Conservation (phyloP, 202 grass and related monocot species). For the Eragrostis tef region DNA sequence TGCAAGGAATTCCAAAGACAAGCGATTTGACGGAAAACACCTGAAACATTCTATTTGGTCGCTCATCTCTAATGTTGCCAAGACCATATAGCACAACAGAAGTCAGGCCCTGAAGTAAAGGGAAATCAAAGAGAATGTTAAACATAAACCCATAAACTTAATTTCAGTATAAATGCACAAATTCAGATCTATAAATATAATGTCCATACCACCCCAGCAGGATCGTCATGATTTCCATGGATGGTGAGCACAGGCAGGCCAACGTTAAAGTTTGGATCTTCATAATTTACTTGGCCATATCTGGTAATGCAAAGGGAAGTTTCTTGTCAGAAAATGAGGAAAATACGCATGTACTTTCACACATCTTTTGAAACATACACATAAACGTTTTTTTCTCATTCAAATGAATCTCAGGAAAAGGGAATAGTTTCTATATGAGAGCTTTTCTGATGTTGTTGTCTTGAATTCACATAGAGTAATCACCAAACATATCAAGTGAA, state of each 20-base stretch:
- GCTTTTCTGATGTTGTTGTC: not conserved
- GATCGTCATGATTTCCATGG: constrained; percentile 68
- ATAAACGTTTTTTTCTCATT: not conserved
- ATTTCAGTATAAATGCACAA: constrained; percentile 11
- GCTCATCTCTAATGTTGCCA: constrained; percentile 98
- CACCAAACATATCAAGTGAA: not conserved
- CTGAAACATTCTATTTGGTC: constrained; percentile 99
- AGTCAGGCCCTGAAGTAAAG: constrained; percentile 74
- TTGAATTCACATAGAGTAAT: not conserved
- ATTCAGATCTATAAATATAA: constrained; percentile 29
- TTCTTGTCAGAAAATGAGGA: not conserved
- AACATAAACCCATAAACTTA: constrained; percentile 17
- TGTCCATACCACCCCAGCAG: constrained; percentile 58
- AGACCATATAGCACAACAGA: constrained; percentile 85
- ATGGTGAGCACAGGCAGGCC: constrained; percentile 69
- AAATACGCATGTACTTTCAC: not conserved
- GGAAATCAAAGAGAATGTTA: constrained; percentile 36
- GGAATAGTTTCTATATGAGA: not conserved
- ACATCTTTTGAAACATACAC: not conserved
- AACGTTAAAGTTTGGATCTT: constrained; percentile 62
- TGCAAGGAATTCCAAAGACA: constrained; percentile 4
- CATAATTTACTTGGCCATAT: constrained; percentile 63
- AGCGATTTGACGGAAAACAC: constrained; percentile 45
- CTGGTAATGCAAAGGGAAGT: constrained; percentile 21
- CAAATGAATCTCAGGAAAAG: not conserved